phyloP scores from a whole-genome alignment of 2,329 filamentous ascomycete genomes.

The Diaporthe ampelina region DNA sequence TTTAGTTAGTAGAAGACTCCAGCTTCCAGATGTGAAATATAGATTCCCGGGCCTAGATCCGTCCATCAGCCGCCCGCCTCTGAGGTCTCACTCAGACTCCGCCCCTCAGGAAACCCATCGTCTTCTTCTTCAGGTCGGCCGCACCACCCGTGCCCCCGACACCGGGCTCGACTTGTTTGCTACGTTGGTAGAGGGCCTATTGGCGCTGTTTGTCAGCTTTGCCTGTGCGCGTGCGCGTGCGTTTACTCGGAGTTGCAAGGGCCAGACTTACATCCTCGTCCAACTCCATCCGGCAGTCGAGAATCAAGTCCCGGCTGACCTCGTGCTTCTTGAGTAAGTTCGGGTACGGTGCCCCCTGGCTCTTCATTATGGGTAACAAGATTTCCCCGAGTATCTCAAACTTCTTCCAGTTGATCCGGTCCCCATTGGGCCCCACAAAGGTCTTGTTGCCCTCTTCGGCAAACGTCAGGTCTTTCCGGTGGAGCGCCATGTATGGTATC shows the following conservation, averaged over 20 bases:
- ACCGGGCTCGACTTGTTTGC: constrained; percentile 40
- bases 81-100: not conserved
- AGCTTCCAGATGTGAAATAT: constrained; percentile 1
- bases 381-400: constrained; percentile 97
- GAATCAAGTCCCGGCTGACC: constrained; percentile 78
- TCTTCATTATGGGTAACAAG: constrained; percentile 89
- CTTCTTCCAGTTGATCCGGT: constrained; percentile 96
- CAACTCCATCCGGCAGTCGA: constrained; percentile 84
- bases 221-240: not conserved
- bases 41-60: constrained; percentile 13
- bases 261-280: constrained; percentile 85
- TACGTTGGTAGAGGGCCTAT: constrained; percentile 41
- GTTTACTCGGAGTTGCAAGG: not conserved
- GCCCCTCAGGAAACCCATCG: constrained; percentile 39
- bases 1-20: constrained; percentile 16
- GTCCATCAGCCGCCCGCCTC: constrained; percentile 12
- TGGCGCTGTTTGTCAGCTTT: constrained; percentile 12
- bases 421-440: constrained; percentile 79
- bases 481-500: constrained; percentile 93
- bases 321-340: constrained; percentile 76
- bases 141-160: constrained; percentile 34
- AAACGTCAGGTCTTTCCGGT: constrained; percentile 89
- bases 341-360: constrained; percentile 86
- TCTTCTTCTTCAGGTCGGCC: constrained; percentile 41
- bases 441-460: constrained; percentile 94